phyloP scores from a whole-genome alignment of 192 early-diverging fungal genomes.

The Dimargaris cristalligena region DNA sequence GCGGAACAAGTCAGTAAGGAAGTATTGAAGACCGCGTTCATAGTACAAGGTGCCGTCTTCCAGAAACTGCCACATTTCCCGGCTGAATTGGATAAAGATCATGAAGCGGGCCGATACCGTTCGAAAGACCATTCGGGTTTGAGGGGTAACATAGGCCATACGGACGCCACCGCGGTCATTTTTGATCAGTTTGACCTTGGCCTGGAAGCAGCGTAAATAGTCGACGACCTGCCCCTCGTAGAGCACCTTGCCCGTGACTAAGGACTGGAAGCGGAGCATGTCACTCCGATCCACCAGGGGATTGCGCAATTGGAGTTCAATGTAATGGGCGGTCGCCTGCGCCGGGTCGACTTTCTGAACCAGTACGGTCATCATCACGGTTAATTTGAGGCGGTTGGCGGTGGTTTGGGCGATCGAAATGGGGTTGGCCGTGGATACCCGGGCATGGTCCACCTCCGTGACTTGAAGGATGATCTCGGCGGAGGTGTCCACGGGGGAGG shows the following conservation, averaged over 20 bases:
- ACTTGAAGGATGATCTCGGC: constrained; percentile 24
- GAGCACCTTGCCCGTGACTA: constrained; percentile 47
- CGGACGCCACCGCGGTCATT: constrained; percentile 41
- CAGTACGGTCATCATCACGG: constrained; percentile 18
- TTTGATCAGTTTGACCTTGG: constrained; percentile 66
- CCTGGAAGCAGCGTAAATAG: constrained; percentile 52
- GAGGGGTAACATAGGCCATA: constrained; percentile 61
- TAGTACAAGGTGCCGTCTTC: constrained; percentile 92
- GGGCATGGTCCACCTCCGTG: constrained; percentile 20
- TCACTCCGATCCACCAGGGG: constrained; percentile 84
- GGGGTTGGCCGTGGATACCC: constrained; percentile 22
- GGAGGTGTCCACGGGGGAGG: constrained; percentile 14
- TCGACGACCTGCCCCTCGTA: constrained; percentile 60
- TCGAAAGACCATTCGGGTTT: constrained; percentile 74
- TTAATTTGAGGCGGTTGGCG: constrained; percentile 23
- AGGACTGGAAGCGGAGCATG: constrained; percentile 78
- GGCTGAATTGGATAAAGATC: constrained; percentile 90
- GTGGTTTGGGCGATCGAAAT: constrained; percentile 16
- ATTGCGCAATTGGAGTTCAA: constrained; percentile 76
- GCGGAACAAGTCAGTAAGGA: constrained; percentile 74
- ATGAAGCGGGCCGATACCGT: constrained; percentile 90
- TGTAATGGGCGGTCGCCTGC: constrained; percentile 49
- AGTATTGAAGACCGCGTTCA: constrained; percentile 80
- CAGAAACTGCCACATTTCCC: constrained; percentile 97
- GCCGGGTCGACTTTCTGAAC: constrained; percentile 47